Conservation (phyloP, 495 filamentous ascomycete genomes). For the Delitschia confertaspora region DNA sequence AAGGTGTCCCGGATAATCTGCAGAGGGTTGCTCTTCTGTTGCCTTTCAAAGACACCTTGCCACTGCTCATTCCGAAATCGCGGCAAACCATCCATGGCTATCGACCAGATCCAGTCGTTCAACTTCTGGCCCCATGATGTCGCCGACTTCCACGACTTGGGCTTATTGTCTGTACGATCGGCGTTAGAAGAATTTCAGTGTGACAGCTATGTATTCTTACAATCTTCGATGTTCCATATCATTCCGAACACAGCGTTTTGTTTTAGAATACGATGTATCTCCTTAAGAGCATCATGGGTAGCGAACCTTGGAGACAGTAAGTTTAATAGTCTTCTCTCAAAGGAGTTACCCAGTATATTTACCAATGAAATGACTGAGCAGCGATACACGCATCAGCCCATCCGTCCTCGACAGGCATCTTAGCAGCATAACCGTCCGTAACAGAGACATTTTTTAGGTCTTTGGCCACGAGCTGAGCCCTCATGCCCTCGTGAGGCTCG, state of each 20-base stretch:
- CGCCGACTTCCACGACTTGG: constrained; percentile 34
- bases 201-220: constrained; percentile 31
- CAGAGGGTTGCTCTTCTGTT: too few relatives aligned
- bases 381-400: constrained; percentile 55
- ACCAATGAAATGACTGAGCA: too few relatives aligned
- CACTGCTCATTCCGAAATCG: constrained; percentile 45
- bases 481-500: constrained; percentile 55
- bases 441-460: constrained; percentile 42
- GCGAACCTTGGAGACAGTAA: too few relatives aligned
- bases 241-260: constrained; percentile 46
- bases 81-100: constrained; percentile 43
- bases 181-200: neutral
- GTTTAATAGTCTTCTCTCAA: too few relatives aligned
- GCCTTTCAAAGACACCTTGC: constrained; percentile 40
- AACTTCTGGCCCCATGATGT: constrained; percentile 48
- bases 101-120: constrained; percentile 43
- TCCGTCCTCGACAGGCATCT: constrained; percentile 44
- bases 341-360: too few relatives aligned
- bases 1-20: constrained; percentile 35
- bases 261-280: constrained; percentile 50
- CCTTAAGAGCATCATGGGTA: constrained; percentile 44
- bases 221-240: constrained; percentile 62
- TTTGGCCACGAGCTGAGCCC: constrained; percentile 47
- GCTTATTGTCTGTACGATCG: constrained; percentile 7
- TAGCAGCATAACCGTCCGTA: constrained; percentile 45